phyloP scores from a whole-genome alignment of 768 basidiomycete genomes.

The Serendipita sp. region DNA sequence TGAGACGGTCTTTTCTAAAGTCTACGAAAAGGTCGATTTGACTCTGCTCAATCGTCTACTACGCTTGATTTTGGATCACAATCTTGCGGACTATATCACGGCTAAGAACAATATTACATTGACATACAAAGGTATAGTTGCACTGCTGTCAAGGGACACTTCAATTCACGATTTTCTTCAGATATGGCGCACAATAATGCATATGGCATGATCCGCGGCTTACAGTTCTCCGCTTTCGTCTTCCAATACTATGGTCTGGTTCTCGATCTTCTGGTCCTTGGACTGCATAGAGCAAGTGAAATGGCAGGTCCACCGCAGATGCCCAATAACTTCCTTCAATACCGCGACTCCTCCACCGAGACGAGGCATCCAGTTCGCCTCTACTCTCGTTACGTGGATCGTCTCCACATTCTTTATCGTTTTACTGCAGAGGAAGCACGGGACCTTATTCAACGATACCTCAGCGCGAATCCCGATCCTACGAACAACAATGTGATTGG shows the following conservation, averaged over 20 bases:
- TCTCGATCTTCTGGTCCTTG: slow-evolving; percentile 87
- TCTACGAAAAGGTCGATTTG: slow-evolving; percentile 97
- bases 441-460: slow-evolving; percentile 94
- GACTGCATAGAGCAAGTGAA: slow-evolving; percentile 94
- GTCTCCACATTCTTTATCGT: slow-evolving; percentile 89
- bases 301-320: slow-evolving; percentile 97
- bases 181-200: slow-evolving; percentile 98
- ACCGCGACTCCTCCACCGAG: slow-evolving; percentile 87
- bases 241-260: slow-evolving; percentile 98
- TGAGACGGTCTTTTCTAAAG: slow-evolving; percentile 96
- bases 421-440: slow-evolving; percentile 95
- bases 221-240: slow-evolving; percentile 97
- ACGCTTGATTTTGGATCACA: slow-evolving; percentile 94
- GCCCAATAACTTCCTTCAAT: slow-evolving; percentile 98
- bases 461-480: slow-evolving; percentile 94
- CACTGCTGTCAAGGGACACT: not conserved
- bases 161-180: slow-evolving; percentile 5
- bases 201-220: slow-evolving; percentile 89
- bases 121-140: slow-evolving; percentile 62
- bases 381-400: slow-evolving; percentile 93
- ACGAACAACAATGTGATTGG: slow-evolving; percentile 99
- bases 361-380: slow-evolving; percentile 95
- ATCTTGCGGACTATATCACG: slow-evolving; percentile 97
- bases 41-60: slow-evolving; percentile 90
- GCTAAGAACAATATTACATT: slow-evolving; percentile 93